Evolutionary conservation across 371 early-diverging fungal genomes (phyloP), one percentile per base, ranked within the genome.

Genomic region (Mucor piriformis): DNA sequence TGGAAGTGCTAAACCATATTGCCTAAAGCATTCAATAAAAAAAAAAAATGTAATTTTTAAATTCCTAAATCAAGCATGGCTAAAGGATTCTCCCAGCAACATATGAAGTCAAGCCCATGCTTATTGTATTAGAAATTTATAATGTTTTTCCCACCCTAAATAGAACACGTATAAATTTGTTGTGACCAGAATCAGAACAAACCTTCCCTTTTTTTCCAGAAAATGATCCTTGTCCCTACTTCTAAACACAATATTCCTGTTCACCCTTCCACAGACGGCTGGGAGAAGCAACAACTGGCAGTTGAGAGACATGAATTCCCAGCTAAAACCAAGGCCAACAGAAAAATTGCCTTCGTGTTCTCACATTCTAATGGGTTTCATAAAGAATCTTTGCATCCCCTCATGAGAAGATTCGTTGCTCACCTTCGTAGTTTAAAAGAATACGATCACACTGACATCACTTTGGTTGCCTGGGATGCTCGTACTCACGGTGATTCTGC

Each of bases 401-500:
- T 76, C 10, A 72, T 79, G 66, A 64, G 50, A 12, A 54, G 63
- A 11, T 55, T 72, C 5, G 29, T 55, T 3, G 35, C 48, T 7
- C 37, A 64, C 11, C 34, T 73, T 0, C 63, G 73, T 23, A 46
- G 37, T 24, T 50, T 63, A n/a, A 20, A 57, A 20, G 59, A 56
- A 11, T 76, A 72, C 8, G 51, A 72, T 7, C 20, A 63, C 23
- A 64, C 64, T 1, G 66, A 72, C 12, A 50, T 79, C 27, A 57
- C 63, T 6, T 59, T 74, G 37, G 55, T 67, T 13, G 62, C 67
- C 6, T 79, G 70, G 69, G 79, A 79, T 53, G 69, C 72, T 7
- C 76, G 79, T 54, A 74, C 63, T 35, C 79, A 79, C 52, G 79
- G 79, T 10, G 79, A 79, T 50, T 73, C 74, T n/a, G 76, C 74